Percentiles rank a stretch among this genome's conserved stretches.
These are phyloP conservation scores for Cryptosporidium muris DNA, from an alignment of 169 alveolate genomes.

Conservation along the genomic window DNA sequence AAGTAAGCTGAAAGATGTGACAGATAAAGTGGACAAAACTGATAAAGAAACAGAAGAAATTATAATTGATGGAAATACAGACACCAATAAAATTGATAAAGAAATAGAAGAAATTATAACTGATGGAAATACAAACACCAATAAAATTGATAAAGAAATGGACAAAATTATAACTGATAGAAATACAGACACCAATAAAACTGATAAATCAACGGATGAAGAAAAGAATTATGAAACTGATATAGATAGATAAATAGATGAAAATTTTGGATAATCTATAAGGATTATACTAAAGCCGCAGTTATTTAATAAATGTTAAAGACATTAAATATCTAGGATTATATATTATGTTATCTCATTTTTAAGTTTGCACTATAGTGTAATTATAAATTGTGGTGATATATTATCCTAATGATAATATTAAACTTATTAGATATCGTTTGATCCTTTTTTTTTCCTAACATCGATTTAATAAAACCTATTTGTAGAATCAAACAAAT, in stretches of 20 bases:
- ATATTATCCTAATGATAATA: too few relatives aligned
- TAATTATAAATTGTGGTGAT: too few relatives aligned
- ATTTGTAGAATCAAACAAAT: too few relatives aligned
- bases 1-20: background rate
- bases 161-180: background rate
- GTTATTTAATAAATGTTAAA: too few relatives aligned
- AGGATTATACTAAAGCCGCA: background rate
- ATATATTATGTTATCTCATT: too few relatives aligned
- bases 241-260: background rate
- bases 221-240: background rate
- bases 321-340: too few relatives aligned
- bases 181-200: background rate
- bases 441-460: too few relatives aligned
- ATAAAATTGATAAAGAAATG: background rate
- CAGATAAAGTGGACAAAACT: background rate
- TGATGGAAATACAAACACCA: background rate
- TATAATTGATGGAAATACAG: background rate
- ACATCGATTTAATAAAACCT: too few relatives aligned
- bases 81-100: background rate
- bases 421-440: too few relatives aligned
- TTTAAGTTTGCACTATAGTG: too few relatives aligned
- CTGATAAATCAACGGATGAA: background rate
- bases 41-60: background rate
- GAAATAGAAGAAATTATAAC: background rate
- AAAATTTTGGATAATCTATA: background rate